Base-by-base conservation (phyloP, 345 rosid species). In the Cardamine chenopodiifolia region DNA sequence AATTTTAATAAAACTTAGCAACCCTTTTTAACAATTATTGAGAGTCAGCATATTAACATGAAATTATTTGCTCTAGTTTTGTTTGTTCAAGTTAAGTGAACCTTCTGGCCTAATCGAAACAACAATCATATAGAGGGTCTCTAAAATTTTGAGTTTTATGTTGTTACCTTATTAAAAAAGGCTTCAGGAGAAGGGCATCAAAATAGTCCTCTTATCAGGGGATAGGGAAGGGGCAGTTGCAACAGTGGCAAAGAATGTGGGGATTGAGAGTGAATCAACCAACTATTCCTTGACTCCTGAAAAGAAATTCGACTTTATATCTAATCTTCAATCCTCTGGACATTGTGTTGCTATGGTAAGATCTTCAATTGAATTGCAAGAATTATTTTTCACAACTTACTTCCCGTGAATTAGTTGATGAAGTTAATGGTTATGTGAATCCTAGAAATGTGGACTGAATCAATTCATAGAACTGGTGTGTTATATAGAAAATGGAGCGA, bases 221-320 rank as follows among this genome's bases (percentile, higher is more conserved):
- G 98, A 94, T 73, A 85, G 96, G 95, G 96, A 91, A 91, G 97
- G 87, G 82, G 97, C 93, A 83, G 97, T 90, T 75, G 91, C 97
- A 87, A 75, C 86, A 23, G 82, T 88, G 45, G 97, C 96, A 22
- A 82, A 81, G 80, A 76, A 76, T 9, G 91, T 91, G 70, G 97
- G 97, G 58, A 91, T 91, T 69, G 79, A 59, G 75, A 73, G 67
- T 71, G 87, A 86, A 77, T 83, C 68, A 44, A 77, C 90, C 69
- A 83, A 90, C 70, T 89, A 88, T 72, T 88, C 97, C 66, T 74
- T 83, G 84, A 75, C 89, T 65, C 98, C 98, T 0, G 87, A 86
- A 86, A 86, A 85, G 76, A 94, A 91, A 73, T 85, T 89, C 10
- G 74, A 70, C 68, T 75, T 85, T 77, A 87, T 91, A 82, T 83